Evolutionary conservation across 2,329 filamentous ascomycete genomes (phyloP), one percentile per base, ranked within the genome.

Genomic region (Proliferodiscus dingleyae): DNA sequence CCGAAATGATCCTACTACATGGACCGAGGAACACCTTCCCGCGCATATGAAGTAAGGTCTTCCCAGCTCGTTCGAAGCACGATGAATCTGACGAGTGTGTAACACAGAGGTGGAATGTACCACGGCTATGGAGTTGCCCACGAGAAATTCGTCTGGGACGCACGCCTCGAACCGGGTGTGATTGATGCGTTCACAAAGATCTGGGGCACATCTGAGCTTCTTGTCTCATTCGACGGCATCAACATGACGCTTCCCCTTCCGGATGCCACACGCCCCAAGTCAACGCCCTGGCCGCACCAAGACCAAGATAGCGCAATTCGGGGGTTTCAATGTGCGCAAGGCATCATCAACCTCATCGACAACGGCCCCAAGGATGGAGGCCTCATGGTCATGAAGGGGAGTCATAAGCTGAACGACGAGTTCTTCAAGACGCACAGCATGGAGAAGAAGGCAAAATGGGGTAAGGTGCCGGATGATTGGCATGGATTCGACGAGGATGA

Each of bases 151-250:
- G 60, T 64, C 1, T 70, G 68, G 67, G 55, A 60, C 2, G 55
- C 67, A 5, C 61, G 65, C 5, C 52, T 58, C n/a, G 67, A 69
- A 50, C 63, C 66, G 6, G 64, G 64, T 1, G 66, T 70, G 0
- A 50, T 69, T 2, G 56, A 52, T 1, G 62, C 64, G 1, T 73
- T 72, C 38, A 64, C 62, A 23, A 67, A 64, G 46, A 54, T 72
- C 2, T 71, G 66, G 45, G 61, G 61, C 3, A 68, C 66, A 9
- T 52, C 68, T 15, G 63, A 73, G 23, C 56, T 73, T 10, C 62
- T 72, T 36, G 70, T 71, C 2, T 71, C 68, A 0, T 74, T 73
- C 47, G 71, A 73, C 48, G 65, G 63, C 2, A 53, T 72, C 37
- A 72, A 72, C 49, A 62, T 71, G 40, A 63, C 64, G 1, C 64